phyloP scores from a whole-genome alignment of 176 grass and related monocot genomes.

The Oryza meridionalis region DNA sequence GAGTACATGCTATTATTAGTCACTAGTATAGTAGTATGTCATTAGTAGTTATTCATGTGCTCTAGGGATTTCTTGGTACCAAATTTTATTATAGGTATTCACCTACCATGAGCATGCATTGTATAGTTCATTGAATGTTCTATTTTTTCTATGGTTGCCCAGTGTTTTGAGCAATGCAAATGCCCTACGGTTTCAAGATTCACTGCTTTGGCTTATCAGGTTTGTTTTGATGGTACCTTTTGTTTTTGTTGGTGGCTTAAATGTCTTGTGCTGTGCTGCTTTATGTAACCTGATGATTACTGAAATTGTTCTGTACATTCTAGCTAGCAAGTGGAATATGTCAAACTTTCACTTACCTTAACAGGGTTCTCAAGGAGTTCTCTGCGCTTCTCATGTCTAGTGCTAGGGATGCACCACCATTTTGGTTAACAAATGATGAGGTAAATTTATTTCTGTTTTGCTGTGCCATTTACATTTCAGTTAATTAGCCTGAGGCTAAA shows the following conservation, averaged over 20 bases:
- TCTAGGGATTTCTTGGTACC: conserved; percentile 17
- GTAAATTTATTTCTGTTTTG: conserved; percentile 48
- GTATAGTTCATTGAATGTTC: conserved; percentile 38
- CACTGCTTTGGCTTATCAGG: conserved; percentile 84
- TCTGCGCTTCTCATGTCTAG: conserved; percentile 51
- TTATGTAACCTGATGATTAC: conserved; percentile 16
- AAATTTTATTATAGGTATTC: conserved; percentile 1
- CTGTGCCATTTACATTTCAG: not conserved
- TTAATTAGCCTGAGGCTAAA: not conserved
- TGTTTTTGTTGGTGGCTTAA: conserved; percentile 14
- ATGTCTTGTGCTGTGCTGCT: not conserved
- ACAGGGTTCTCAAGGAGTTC: conserved; percentile 84
- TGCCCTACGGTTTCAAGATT: conserved; percentile 69
- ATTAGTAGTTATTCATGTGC: conserved; percentile 24
- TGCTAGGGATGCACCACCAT: conserved; percentile 34
- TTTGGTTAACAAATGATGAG: conserved; percentile 57
- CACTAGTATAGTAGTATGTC: not conserved
- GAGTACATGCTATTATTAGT: too few species aligned
- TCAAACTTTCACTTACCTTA: conserved; percentile 41
- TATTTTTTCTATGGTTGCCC: conserved; percentile 35
- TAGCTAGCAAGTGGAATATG: conserved; percentile 21
- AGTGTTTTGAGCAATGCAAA: conserved; percentile 76
- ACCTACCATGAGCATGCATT: not conserved
- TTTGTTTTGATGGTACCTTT: conserved; percentile 43
- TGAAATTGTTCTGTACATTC: conserved; percentile 26